Evolutionary conservation across 1,284 basidiomycete species (phyloP).

Genomic region (Fomitiporia mediterranea): DNA sequence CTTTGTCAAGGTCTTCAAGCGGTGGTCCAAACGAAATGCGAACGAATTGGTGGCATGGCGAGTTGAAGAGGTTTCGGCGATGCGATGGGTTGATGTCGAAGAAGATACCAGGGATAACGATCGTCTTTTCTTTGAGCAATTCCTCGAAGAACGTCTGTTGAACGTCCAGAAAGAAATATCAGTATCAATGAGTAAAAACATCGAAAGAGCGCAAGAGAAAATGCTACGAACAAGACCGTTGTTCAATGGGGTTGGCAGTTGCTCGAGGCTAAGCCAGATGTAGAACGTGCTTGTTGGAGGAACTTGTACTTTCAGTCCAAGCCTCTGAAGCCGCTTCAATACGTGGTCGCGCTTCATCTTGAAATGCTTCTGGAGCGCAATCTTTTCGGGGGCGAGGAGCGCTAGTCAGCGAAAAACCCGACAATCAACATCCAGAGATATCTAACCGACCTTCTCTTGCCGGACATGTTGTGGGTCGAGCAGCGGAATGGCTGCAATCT

Average conservation of each 20-base stretch:
- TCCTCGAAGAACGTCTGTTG: slow-evolving; percentile 89
- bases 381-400: slow-evolving; percentile 30
- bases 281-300: slow-evolving; percentile 82
- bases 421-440: neutral
- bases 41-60: slow-evolving; percentile 87
- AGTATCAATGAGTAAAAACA: neutral
- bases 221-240: slow-evolving; percentile 67
- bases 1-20: slow-evolving; percentile 76
- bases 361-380: slow-evolving; percentile 85
- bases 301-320: slow-evolving; percentile 73
- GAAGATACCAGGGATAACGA: slow-evolving; percentile 88
- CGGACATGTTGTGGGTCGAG: slow-evolving; percentile 67
- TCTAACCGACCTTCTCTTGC: slow-evolving; percentile 56
- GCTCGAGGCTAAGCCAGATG: slow-evolving; percentile 85
- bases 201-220: neutral
- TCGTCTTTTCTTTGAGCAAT: slow-evolving; percentile 84
- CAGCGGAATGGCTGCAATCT: slow-evolving; percentile 80
- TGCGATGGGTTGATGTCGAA: slow-evolving; percentile 89
- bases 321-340: slow-evolving; percentile 70
- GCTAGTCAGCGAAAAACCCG: neutral
- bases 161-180: neutral
- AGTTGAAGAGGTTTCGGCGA: slow-evolving; percentile 81
- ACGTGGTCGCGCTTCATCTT: slow-evolving; percentile 89
- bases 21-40: slow-evolving; percentile 87
- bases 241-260: slow-evolving; percentile 76